Percentiles rank a stretch among this genome's conserved stretches.
phyloP scores from a whole-genome alignment of 2,329 filamentous ascomycete species.

The Zalaria sp. region DNA sequence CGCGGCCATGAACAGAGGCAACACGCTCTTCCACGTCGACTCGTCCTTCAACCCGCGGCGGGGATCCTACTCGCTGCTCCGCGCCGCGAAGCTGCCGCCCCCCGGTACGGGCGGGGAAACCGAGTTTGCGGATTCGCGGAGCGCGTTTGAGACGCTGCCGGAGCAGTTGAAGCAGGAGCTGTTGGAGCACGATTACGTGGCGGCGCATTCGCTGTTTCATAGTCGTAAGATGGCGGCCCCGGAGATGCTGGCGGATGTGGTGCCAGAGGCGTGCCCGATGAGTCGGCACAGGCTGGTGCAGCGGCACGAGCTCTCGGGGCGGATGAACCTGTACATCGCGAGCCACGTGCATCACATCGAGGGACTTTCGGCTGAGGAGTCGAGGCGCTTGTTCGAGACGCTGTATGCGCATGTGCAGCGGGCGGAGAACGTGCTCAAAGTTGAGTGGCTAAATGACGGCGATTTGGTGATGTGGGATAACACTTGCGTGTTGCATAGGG shows the following conservation, averaged over 20 bases:
- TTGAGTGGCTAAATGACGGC: slow-evolving; percentile 34
- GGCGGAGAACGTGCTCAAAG: slow-evolving; percentile 30
- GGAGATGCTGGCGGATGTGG: slow-evolving; percentile 31
- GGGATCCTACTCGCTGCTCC: slow-evolving; percentile 37
- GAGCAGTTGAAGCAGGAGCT: slow-evolving; percentile 20
- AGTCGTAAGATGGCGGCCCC: slow-evolving; percentile 39
- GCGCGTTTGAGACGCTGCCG: slow-evolving; percentile 35
- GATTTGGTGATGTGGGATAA: slow-evolving; percentile 49
- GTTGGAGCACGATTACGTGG: slow-evolving; percentile 28
- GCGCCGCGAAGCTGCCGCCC: slow-evolving; percentile 36
- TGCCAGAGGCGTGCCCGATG: slow-evolving; percentile 24
- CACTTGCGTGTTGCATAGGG: slow-evolving; percentile 40
- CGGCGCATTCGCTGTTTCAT: slow-evolving; percentile 37
- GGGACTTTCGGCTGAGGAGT: slow-evolving; percentile 21
- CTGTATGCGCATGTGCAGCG: slow-evolving; percentile 36
- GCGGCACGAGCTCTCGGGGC: slow-evolving; percentile 35
- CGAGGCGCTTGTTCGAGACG: slow-evolving; percentile 19
- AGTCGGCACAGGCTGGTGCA: slow-evolving; percentile 36
- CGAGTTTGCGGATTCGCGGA: slow-evolving; percentile 39
- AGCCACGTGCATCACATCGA: slow-evolving; percentile 37
- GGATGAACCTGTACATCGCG: slow-evolving; percentile 40
- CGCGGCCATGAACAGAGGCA: slow-evolving; percentile 24
- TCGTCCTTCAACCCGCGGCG: slow-evolving; percentile 42
- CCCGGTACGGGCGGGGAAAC: slow-evolving; percentile 33
- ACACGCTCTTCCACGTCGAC: slow-evolving; percentile 41